phyloP scores from a whole-genome alignment of 257 asterid genomes.

The Solanum clarkiae region DNA sequence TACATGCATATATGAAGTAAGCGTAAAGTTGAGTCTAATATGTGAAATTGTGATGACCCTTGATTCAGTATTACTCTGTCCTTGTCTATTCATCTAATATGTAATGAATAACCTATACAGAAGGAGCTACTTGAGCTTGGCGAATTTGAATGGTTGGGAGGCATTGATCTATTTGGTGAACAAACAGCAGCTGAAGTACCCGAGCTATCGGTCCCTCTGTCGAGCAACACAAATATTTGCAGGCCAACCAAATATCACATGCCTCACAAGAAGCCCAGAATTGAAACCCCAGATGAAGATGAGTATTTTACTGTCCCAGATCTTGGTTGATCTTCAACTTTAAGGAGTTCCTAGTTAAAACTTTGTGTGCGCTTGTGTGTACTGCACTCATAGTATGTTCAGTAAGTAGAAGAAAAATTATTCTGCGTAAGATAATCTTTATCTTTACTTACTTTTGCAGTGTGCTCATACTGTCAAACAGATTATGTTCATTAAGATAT shows the following conservation, averaged over 20 bases:
- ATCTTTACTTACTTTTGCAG: background rate
- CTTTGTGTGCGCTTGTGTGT: background rate
- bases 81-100: background rate
- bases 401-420: background rate
- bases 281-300: slow-evolving; percentile 51
- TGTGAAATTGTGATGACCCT: background rate
- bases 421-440: background rate
- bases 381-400: background rate
- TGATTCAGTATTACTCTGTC: background rate
- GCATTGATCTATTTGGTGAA: slow-evolving; percentile 52
- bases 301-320: slow-evolving; percentile 84
- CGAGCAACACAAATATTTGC: slow-evolving; percentile 17
- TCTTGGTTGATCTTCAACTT: slow-evolving; percentile 48
- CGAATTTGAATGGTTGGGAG: slow-evolving; percentile 72
- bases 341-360: background rate
- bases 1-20: background rate
- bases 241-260: slow-evolving; percentile 22
- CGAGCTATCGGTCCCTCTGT: slow-evolving; percentile 46
- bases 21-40: background rate
- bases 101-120: slow-evolving; percentile 19
- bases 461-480: background rate
- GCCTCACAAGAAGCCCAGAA: slow-evolving; percentile 64
- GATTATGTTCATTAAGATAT: background rate
- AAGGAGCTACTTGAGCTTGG: slow-evolving; percentile 74
- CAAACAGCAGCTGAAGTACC: slow-evolving; percentile 90